A percentile compares a stretch with the other conserved stretches of the same genome.
These are phyloP conservation scores for Chalara sp. DNA, from an alignment of 2,329 filamentous ascomycete species.

Conservation along the genomic window DNA sequence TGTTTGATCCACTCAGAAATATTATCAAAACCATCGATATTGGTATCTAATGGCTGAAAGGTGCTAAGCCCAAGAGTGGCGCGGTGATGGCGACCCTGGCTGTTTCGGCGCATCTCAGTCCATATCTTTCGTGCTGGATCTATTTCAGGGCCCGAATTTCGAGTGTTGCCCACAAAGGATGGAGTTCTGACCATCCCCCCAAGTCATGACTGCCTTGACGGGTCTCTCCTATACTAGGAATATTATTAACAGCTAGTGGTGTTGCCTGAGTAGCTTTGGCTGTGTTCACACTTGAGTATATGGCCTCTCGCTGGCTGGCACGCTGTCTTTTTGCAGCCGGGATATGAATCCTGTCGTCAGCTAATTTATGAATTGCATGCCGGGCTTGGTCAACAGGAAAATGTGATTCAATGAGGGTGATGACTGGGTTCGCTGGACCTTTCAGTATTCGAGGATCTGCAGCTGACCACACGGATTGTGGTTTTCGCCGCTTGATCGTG, in stretches of 20 bases:
- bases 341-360: slow-evolving; percentile 12
- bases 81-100: slow-evolving; percentile 15
- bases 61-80: slow-evolving; percentile 17
- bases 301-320: not conserved
- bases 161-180: not conserved
- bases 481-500: slow-evolving; percentile 41
- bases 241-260: not conserved
- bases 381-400: slow-evolving; percentile 14
- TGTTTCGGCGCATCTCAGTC: slow-evolving; percentile 23
- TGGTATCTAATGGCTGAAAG: slow-evolving; percentile 3
- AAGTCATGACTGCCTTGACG: too few species aligned
- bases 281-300: not conserved
- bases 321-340: slow-evolving; percentile 4
- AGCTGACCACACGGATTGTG: slow-evolving; percentile 45
- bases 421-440: slow-evolving; percentile 17
- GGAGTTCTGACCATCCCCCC: not conserved
- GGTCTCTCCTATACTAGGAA: not conserved
- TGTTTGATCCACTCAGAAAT: not conserved
- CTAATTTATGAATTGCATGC: slow-evolving; percentile 15
- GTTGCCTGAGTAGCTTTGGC: not conserved
- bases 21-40: not conserved
- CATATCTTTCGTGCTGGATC: slow-evolving; percentile 28
- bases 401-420: slow-evolving; percentile 19
- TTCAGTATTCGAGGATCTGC: slow-evolving; percentile 30
- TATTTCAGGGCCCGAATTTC: slow-evolving; percentile 6